Conservation (phyloP, 2,329 filamentous ascomycete species). For the Penicillium frequentans region DNA sequence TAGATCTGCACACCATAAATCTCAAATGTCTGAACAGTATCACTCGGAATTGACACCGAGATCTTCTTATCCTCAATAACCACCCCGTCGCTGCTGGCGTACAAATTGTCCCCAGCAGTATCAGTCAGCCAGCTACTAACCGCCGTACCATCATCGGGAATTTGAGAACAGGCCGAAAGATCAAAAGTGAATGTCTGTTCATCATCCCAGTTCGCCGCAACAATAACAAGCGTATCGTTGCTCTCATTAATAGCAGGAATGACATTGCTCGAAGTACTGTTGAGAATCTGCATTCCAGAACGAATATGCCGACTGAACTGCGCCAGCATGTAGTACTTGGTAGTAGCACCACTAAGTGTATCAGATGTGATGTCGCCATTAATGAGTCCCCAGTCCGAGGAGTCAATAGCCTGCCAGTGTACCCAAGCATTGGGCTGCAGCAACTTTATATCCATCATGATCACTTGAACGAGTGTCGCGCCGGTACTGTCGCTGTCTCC, state of each 20-base stretch:
- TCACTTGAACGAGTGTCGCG: background rate
- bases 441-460: constrained; percentile 7
- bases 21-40: constrained; percentile 14
- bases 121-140: constrained; percentile 10
- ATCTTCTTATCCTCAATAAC: background rate
- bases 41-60: constrained; percentile 4
- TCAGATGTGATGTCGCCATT: constrained; percentile 4
- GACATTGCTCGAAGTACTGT: constrained; percentile 7
- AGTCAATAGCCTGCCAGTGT: constrained; percentile 11
- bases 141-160: constrained; percentile 5
- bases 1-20: constrained; percentile 1
- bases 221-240: constrained; percentile 10
- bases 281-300: constrained; percentile 10
- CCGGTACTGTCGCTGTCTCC: constrained; percentile 10
- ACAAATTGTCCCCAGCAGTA: constrained; percentile 1
- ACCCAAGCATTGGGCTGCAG: constrained; percentile 12
- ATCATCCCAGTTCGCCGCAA: constrained; percentile 12
- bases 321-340: constrained; percentile 11
- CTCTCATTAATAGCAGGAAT: constrained; percentile 6
- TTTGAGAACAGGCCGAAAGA: constrained; percentile 7
- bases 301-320: constrained; percentile 15
- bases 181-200: constrained; percentile 10
- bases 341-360: constrained; percentile 4
- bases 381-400: constrained; percentile 11
- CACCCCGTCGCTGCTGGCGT: constrained; percentile 1